Evolutionary conservation across 225 moss, liverwort and hornwort genomes (phyloP), one percentile per base, ranked within the genome.

Genomic region (Physcomitrium patens): DNA sequence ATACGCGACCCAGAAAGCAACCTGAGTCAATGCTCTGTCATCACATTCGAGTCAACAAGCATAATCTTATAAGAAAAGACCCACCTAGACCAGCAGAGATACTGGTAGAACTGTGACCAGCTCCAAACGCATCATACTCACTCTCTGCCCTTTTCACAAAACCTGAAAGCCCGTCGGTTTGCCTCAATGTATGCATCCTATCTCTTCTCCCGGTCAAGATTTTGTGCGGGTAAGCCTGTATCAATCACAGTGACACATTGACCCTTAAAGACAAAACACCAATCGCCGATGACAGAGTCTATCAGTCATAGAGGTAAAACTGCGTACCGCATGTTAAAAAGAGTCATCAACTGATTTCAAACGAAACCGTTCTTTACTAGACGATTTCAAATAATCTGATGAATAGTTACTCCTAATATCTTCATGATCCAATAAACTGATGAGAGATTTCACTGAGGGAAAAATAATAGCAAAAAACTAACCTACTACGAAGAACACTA

Each of bases 121-220:
- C 87, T 65, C 87, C 87, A 62, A 87, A 87, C 27, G 87, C 84
- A 64, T 87, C 84, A 68, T 84, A 87, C 59, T 87, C 84, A 65
- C 87, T 87, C 77, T 87, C 84, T 17, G 87, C 82, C 68, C 87
- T 73, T 75, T 84, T 87, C 7, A 87, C 87, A 52, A 87, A 87
- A 15, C 87, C 87, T 54, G 84, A 87, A 9, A 87, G 82, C 14
- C 87, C 87, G 65, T 87, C 84, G 28, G 87, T 87, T 65, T 87
- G 87, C 65, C 87, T 81, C 47, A 87, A 45, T 1, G 87, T 84
- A 63, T 84, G 84, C 87, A 87, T 87, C 72, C 79, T 82, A n/a
- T 64, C 71, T 55, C 87, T 68, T 68, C 87, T 79, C 24, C 87
- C 84, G 11, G 87, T 87, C 9, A 87, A 71, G n/a, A 87, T 87